phyloP scores from a whole-genome alignment of 805 yeast genomes.

The Saccharomycopsis selenospora region DNA sequence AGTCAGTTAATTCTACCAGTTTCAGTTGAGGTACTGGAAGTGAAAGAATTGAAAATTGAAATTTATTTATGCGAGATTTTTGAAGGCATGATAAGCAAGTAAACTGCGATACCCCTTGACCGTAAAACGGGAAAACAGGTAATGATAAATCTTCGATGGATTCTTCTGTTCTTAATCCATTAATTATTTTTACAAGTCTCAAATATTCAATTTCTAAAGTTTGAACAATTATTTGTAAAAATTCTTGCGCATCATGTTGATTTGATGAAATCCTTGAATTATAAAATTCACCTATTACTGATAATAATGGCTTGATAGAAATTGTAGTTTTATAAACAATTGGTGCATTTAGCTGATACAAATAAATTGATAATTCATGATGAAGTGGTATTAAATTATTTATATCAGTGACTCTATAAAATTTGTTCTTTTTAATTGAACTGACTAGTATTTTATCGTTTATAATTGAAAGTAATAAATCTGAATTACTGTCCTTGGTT shows the following conservation, averaged over 20 bases:
- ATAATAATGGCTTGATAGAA: constrained; percentile 75
- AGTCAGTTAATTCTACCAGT: constrained; percentile 41
- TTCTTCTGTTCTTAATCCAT: constrained; percentile 20
- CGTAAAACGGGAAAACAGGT: constrained; percentile 70
- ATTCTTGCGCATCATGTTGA: constrained; percentile 95
- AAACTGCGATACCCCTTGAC: constrained; percentile 58
- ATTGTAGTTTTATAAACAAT: constrained; percentile 44
- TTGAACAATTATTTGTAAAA: constrained; percentile 74
- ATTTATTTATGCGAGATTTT: constrained; percentile 53
- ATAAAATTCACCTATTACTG: constrained; percentile 63
- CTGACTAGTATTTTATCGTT: constrained; percentile 3
- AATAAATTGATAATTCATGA: constrained; percentile 43
- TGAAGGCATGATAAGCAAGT: constrained; percentile 66
- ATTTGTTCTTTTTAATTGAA: neutral
- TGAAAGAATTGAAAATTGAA: constrained; percentile 49
- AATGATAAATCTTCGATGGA: constrained; percentile 23
- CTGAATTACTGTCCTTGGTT: neutral
- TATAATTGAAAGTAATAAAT: neutral
- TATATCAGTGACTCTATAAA: constrained; percentile 6
- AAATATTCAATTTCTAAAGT: constrained; percentile 62
- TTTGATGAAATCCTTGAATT: constrained; percentile 65
- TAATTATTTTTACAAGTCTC: constrained; percentile 32
- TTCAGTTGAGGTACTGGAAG: constrained; percentile 61
- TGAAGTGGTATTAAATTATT: constrained; percentile 42
- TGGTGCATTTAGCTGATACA: constrained; percentile 57